A percentile compares a stretch with the other conserved stretches of the same genome.
Conservation (phyloP, 2,329 filamentous ascomycete species). For the Albophoma yamanashiensis region DNA sequence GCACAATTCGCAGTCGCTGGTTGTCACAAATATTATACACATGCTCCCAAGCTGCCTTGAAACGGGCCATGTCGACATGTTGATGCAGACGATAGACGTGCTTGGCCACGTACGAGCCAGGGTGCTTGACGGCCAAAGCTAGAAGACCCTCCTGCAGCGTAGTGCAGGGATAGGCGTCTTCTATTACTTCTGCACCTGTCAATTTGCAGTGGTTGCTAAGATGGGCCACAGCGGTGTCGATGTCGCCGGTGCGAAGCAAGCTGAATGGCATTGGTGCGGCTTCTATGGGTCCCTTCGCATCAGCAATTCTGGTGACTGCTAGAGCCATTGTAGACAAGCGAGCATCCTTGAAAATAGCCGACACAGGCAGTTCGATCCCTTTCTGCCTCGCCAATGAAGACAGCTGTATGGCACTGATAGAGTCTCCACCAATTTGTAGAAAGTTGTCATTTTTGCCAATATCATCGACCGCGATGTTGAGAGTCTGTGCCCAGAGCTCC, state of each 20-base stretch:
- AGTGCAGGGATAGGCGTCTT: slow-evolving; percentile 26
- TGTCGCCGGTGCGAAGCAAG: neutral
- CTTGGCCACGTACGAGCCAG: slow-evolving; percentile 23
- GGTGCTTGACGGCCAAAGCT: slow-evolving; percentile 17
- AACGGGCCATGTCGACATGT: slow-evolving; percentile 10
- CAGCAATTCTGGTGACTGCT: slow-evolving; percentile 4
- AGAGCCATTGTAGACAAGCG: neutral
- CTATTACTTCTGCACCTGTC: slow-evolving; percentile 1
- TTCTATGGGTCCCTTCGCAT: neutral
- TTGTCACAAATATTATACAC: slow-evolving; percentile 2
- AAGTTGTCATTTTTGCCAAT: slow-evolving; percentile 20
- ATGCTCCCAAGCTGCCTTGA: slow-evolving; percentile 17
- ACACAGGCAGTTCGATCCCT: slow-evolving; percentile 10
- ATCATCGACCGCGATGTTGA: neutral
- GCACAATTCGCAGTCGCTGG: slow-evolving; percentile 7
- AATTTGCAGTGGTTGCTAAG: neutral
- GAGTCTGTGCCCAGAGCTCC: slow-evolving; percentile 3
- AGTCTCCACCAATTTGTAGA: slow-evolving; percentile 16
- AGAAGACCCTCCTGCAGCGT: slow-evolving; percentile 27
- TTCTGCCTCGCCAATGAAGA: neutral
- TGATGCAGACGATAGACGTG: slow-evolving; percentile 11
- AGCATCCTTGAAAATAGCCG: slow-evolving; percentile 3
- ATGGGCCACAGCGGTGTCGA: neutral
- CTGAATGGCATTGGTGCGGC: neutral
- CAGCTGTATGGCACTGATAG: slow-evolving; percentile 12